A percentile compares a stretch with the other conserved stretches of the same genome.
Evolutionary conservation across 106 monocot genomes (phyloP).

Genomic region (Allium fistulosum): DNA sequence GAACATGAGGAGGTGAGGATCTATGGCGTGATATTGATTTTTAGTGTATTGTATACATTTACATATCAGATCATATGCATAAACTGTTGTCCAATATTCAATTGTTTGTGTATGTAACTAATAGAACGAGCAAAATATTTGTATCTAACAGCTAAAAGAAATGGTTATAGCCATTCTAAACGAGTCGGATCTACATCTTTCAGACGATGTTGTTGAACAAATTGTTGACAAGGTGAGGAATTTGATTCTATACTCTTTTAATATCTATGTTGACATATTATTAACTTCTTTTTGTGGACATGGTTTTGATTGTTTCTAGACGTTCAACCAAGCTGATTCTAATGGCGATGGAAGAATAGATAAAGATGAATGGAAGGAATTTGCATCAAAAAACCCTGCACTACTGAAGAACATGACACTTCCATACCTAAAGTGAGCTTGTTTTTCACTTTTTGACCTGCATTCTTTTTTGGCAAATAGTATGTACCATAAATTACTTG

Average conservation of each 20-base stretch:
- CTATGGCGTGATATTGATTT: neutral
- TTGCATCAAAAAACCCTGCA: constrained; percentile 45
- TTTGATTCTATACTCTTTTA: neutral
- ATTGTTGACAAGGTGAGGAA: constrained; percentile 50
- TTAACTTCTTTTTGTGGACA: neutral
- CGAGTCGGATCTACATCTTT: constrained; percentile 75
- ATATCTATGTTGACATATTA: neutral
- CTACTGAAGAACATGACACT: constrained; percentile 71
- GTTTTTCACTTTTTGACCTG: neutral
- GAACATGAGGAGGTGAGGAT: constrained; percentile 52
- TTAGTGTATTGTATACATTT: neutral
- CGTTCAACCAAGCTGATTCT: constrained; percentile 27
- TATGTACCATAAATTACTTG: too few species aligned
- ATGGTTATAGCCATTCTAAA: constrained; percentile 83
- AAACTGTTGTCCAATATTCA: too few species aligned
- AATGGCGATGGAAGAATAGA: constrained; percentile 39
- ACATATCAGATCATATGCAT: neutral
- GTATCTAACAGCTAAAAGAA: constrained; percentile 59
- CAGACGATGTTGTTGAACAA: constrained; percentile 58
- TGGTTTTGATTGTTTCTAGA: constrained; percentile 12
- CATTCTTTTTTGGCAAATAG: too few species aligned
- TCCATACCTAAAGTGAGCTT: constrained; percentile 49
- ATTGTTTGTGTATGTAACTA: too few species aligned
- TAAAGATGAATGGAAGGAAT: constrained; percentile 52
- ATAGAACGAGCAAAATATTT: neutral